Evolutionary conservation across 2,329 filamentous ascomycete genomes (phyloP).

Genomic region (Trichoderma gracile): DNA sequence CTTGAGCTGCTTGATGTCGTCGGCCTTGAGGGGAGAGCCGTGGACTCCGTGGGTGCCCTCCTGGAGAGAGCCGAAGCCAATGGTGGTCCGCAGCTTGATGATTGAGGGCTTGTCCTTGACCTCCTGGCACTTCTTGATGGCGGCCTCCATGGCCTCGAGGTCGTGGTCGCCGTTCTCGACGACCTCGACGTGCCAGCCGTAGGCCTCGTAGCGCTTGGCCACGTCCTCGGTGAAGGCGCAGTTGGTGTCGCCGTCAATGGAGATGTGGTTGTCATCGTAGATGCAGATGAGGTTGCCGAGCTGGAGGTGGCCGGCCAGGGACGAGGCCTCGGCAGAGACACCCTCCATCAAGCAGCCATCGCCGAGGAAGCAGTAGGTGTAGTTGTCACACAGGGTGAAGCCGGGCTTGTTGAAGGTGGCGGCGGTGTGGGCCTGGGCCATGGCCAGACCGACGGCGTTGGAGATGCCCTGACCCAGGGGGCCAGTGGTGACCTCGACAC

Average conservation of each 20-base stretch:
- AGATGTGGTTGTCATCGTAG: constrained; percentile 99
- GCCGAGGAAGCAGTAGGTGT: constrained; percentile 96
- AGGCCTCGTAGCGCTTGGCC: constrained; percentile 88
- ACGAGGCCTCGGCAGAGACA: constrained; percentile 89
- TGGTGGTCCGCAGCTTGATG: constrained; percentile 96
- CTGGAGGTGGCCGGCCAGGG: constrained; percentile 92
- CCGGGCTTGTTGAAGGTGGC: constrained; percentile 96
- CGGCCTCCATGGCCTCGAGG: constrained; percentile 81
- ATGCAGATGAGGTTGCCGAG: constrained; percentile 95
- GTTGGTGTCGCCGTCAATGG: constrained; percentile 91
- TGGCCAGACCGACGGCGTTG: constrained; percentile 96
- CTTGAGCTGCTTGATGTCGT: constrained; percentile 94
- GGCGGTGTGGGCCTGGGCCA: constrained; percentile 89
- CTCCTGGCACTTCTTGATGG: constrained; percentile 79
- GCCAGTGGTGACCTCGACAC: constrained; percentile 96
- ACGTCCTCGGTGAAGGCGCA: constrained; percentile 97
- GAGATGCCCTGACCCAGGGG: constrained; percentile 96
- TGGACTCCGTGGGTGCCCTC: constrained; percentile 95
- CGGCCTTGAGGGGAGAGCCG: constrained; percentile 91
- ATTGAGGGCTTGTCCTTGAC: constrained; percentile 96
- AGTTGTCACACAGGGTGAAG: constrained; percentile 89
- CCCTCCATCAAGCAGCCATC: constrained; percentile 99
- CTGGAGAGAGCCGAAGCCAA: constrained; percentile 91
- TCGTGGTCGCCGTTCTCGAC: constrained; percentile 89
- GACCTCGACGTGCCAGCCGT: constrained; percentile 89